These are phyloP conservation scores for Marvania coccoides DNA, from an alignment of 139 green algal species.

Conservation along the genomic window DNA sequence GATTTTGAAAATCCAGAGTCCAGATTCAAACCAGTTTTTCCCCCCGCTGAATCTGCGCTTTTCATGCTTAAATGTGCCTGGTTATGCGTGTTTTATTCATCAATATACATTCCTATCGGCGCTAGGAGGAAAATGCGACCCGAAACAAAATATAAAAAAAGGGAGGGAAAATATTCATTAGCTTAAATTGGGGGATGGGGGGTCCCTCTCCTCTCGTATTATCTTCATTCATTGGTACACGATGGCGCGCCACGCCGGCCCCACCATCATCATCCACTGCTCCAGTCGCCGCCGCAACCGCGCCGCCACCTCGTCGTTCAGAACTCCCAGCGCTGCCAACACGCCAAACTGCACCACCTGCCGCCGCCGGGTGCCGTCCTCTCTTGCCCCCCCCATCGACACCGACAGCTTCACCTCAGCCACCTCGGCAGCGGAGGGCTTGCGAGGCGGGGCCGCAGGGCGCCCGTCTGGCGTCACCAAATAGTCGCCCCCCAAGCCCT, in stretches of 20 bases:
- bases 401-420: neutral
- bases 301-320: neutral
- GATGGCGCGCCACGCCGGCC: constrained; percentile 1
- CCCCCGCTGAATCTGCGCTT: too few species aligned
- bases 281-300: neutral
- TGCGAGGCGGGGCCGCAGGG: neutral
- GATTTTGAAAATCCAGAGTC: too few species aligned
- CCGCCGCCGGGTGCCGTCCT: neutral
- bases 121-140: too few species aligned
- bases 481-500: constrained; percentile 20
- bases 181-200: too few species aligned
- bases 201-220: too few species aligned
- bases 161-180: too few species aligned
- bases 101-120: too few species aligned
- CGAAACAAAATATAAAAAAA: too few species aligned
- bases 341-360: neutral
- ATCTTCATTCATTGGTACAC: too few species aligned
- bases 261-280: constrained; percentile 5
- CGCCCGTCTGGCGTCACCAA: neutral
- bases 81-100: too few species aligned
- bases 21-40: too few species aligned
- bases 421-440: neutral
- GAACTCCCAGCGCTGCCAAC: neutral
- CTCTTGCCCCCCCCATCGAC: neutral
- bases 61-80: too few species aligned